These are phyloP conservation scores for Neofusicoccum ribis DNA, from an alignment of 2,329 filamentous ascomycete species.

Conservation along the genomic window DNA sequence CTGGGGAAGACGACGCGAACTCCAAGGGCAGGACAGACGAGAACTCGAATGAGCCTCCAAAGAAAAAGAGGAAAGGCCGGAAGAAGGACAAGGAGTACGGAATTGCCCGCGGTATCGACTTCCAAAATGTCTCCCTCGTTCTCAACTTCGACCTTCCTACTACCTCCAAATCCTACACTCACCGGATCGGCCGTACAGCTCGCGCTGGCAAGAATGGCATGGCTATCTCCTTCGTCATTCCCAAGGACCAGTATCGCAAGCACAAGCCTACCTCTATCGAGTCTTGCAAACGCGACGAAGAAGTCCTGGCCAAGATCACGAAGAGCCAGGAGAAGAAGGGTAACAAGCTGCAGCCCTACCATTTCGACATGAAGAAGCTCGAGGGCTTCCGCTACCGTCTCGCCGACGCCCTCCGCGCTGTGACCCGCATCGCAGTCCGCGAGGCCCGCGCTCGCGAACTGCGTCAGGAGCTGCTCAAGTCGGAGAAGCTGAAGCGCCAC, in stretches of 20 bases:
- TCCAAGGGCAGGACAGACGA: conserved; percentile 21
- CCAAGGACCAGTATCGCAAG: conserved; percentile 77
- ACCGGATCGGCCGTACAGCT: conserved; percentile 91
- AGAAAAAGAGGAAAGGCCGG: conserved; percentile 64
- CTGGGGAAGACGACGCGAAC: conserved; percentile 42
- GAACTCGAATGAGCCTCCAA: conserved; percentile 35
- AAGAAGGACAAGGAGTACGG: conserved; percentile 84
- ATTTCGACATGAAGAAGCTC: conserved; percentile 91
- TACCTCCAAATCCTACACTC: conserved; percentile 89
- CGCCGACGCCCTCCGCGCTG: conserved; percentile 85
- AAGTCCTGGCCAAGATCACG: conserved; percentile 75
- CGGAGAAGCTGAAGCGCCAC: conserved; percentile 89
- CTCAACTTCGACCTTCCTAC: conserved; percentile 96
- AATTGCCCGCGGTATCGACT: conserved; percentile 94
- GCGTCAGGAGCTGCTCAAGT: conserved; percentile 85
- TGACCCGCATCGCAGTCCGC: conserved; percentile 85
- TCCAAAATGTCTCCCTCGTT: conserved; percentile 79
- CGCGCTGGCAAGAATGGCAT: conserved; percentile 90
- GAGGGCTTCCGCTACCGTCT: conserved; percentile 94
- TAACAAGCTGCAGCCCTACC: conserved; percentile 83
- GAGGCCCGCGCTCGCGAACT: conserved; percentile 88
- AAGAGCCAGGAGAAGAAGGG: conserved; percentile 76
- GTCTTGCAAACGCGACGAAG: conserved; percentile 79
- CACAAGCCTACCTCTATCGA: conserved; percentile 82
- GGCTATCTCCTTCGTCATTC: conserved; percentile 92